Conservation (phyloP, 805 yeast genomes). For the Candida glaebosa region DNA sequence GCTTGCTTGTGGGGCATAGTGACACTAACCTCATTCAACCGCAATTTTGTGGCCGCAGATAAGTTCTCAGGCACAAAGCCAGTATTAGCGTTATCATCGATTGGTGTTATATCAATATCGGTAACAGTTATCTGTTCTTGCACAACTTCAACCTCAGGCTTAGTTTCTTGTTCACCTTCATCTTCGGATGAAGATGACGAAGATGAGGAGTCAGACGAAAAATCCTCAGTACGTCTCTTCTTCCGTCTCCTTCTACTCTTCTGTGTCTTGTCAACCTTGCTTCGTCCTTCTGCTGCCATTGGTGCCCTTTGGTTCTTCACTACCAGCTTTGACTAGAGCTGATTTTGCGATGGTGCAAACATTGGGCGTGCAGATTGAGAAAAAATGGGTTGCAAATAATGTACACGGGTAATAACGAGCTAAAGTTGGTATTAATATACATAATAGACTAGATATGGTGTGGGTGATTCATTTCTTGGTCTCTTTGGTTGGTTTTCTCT, state of each 20-base stretch:
- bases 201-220: slow-evolving; percentile 52
- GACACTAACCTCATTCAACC: slow-evolving; percentile 16
- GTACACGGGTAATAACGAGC: too few relatives aligned
- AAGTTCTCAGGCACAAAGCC: slow-evolving; percentile 2
- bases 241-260: slow-evolving; percentile 50
- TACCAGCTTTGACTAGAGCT: too few relatives aligned
- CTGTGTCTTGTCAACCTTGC: background rate
- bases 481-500: slow-evolving; percentile 32
- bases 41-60: background rate
- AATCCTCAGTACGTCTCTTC: slow-evolving; percentile 82
- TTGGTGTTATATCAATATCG: slow-evolving; percentile 10
- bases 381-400: background rate
- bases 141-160: slow-evolving; percentile 6
- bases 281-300: slow-evolving; percentile 4
- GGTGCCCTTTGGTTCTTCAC: too few relatives aligned
- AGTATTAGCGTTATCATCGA: background rate
- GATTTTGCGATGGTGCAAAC: too few relatives aligned
- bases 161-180: background rate
- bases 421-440: too few relatives aligned
- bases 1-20: slow-evolving; percentile 16
- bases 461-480: slow-evolving; percentile 1
- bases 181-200: slow-evolving; percentile 32
- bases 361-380: background rate
- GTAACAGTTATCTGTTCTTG: slow-evolving; percentile 20
- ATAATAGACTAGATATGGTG: background rate